phyloP scores from a whole-genome alignment of 140 eudicot species.

The Senecio squalidus region DNA sequence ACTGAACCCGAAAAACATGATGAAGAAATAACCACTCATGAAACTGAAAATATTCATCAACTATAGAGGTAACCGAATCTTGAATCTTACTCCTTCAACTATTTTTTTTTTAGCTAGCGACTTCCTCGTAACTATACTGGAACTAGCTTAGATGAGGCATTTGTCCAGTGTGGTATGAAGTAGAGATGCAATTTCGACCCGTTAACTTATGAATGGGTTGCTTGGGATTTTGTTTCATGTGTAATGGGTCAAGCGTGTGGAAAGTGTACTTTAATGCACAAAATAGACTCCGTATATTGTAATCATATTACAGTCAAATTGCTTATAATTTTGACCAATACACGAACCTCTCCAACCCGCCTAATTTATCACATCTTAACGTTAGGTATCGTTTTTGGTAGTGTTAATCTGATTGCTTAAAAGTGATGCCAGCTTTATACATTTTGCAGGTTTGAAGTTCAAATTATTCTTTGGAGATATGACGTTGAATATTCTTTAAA shows the following conservation, averaged over 20 bases:
- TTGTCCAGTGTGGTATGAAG: background rate
- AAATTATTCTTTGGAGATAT: constrained; percentile 8
- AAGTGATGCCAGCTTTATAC: background rate
- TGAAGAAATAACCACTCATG: constrained; percentile 28
- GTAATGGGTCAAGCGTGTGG: too few species aligned
- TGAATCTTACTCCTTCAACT: background rate
- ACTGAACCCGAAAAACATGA: constrained; percentile 28
- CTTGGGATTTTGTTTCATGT: too few species aligned
- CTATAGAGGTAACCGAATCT: constrained; percentile 35
- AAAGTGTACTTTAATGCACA: too few species aligned
- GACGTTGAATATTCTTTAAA: background rate
- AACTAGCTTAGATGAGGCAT: background rate
- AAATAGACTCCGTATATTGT: too few species aligned
- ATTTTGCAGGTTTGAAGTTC: constrained; percentile 11
- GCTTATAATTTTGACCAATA: too few species aligned
- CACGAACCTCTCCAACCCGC: too few species aligned
- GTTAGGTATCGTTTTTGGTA: too few species aligned
- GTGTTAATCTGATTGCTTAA: background rate
- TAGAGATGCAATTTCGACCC: background rate
- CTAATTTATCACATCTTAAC: too few species aligned
- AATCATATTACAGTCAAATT: too few species aligned
- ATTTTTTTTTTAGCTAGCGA: background rate
- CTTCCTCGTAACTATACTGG: background rate
- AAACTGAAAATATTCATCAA: constrained; percentile 23
- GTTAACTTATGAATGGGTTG: too few species aligned